A percentile compares a stretch with the other conserved stretches of the same genome.
Evolutionary conservation across 129 eudicot species (phyloP).

Genomic region (Chrysanthemum seticuspe): DNA sequence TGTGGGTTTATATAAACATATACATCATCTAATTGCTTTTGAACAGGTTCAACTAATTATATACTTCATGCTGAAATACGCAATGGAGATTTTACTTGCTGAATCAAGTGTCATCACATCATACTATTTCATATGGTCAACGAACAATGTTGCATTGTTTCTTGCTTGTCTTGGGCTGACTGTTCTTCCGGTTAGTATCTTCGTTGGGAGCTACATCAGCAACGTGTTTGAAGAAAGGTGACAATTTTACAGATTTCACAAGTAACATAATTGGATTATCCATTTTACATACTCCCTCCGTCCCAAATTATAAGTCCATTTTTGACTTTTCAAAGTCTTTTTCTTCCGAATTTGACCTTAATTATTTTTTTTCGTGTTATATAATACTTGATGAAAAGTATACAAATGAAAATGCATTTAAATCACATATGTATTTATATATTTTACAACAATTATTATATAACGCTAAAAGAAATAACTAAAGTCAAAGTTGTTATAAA

Average conservation of each 20-base stretch:
- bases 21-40: not conserved
- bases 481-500: too few relatives aligned
- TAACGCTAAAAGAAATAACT: too few relatives aligned
- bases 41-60: constrained; percentile 60
- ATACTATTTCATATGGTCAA: constrained; percentile 64
- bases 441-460: too few relatives aligned
- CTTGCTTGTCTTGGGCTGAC: constrained; percentile 67
- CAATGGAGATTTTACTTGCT: constrained; percentile 74
- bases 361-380: too few relatives aligned
- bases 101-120: constrained; percentile 66
- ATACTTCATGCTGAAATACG: constrained; percentile 73
- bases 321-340: too few relatives aligned
- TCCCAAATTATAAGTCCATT: too few relatives aligned
- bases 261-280: not conserved
- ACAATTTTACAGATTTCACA: not conserved
- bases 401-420: too few relatives aligned
- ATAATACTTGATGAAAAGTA: too few relatives aligned
- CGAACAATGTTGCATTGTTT: constrained; percentile 53
- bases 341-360: too few relatives aligned
- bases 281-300: not conserved
- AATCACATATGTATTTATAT: too few relatives aligned
- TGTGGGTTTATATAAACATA: not conserved
- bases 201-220: constrained; percentile 67
- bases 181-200: constrained; percentile 62
- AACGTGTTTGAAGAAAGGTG: constrained; percentile 70